Conservation (phyloP, 305 asterid species). For the Fraxinus paxiana region DNA sequence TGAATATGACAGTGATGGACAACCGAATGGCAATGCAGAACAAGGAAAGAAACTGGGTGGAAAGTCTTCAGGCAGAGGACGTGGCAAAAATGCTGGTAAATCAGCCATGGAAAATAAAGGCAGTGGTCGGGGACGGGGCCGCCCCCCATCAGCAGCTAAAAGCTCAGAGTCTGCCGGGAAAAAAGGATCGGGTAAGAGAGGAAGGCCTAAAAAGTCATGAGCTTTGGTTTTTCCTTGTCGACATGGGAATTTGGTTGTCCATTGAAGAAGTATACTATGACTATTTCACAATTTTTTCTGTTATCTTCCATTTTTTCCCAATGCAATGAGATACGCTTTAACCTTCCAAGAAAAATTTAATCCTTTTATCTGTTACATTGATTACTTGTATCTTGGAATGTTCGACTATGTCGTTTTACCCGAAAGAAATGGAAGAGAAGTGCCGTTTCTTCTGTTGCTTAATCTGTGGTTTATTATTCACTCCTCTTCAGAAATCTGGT, state of each 20-base stretch:
- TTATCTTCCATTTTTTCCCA: slow-evolving; percentile 3
- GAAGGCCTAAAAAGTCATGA: slow-evolving; percentile 65
- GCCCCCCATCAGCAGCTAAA: slow-evolving; percentile 48
- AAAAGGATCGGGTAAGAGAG: slow-evolving; percentile 60
- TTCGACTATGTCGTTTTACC: neutral
- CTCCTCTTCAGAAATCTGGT: slow-evolving; percentile 1
- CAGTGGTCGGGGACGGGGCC: slow-evolving; percentile 66
- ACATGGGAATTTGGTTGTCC: slow-evolving; percentile 10
- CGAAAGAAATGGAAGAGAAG: neutral
- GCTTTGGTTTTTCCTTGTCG: neutral
- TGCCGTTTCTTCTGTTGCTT: neutral
- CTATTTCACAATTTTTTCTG: neutral
- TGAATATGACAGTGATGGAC: slow-evolving; percentile 39
- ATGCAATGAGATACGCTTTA: slow-evolving; percentile 31
- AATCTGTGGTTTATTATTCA: neutral
- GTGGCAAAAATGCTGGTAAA: slow-evolving; percentile 46
- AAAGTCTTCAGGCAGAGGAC: slow-evolving; percentile 47
- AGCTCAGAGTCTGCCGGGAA: slow-evolving; percentile 28
- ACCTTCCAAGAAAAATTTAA: slow-evolving; percentile 26
- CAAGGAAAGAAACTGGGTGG: slow-evolving; percentile 27
- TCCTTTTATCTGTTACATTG: slow-evolving; percentile 18
- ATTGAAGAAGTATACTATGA: slow-evolving; percentile 20
- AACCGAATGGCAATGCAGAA: slow-evolving; percentile 46
- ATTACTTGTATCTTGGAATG: neutral
- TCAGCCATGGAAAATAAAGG: slow-evolving; percentile 38